Conservation (phyloP, 805 yeast genomes). For the Grigorovia transvaalensis region DNA sequence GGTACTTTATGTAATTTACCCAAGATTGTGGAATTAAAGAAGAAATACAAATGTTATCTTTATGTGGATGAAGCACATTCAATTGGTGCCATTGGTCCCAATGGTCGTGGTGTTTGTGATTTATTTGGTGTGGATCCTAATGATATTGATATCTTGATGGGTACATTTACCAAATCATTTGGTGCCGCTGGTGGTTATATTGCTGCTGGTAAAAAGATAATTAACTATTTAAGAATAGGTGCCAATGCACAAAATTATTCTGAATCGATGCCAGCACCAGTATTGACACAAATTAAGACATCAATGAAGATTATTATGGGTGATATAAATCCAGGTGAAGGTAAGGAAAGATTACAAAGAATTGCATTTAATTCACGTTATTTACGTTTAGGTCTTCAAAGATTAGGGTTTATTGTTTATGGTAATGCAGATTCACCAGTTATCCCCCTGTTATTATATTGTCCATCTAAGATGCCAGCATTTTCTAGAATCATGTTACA, state of each 20-base stretch:
- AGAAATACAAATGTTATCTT: constrained; percentile 78
- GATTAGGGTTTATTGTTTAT: constrained; percentile 85
- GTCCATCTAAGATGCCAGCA: constrained; percentile 93
- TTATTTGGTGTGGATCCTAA: constrained; percentile 72
- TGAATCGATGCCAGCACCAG: constrained; percentile 87
- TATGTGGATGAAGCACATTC: constrained; percentile 98
- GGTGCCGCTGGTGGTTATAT: constrained; percentile 99
- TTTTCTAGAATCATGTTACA: constrained; percentile 72
- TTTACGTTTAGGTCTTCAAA: constrained; percentile 78
- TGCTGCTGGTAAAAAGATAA: constrained; percentile 60
- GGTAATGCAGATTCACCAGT: constrained; percentile 98
- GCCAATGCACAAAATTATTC: constrained; percentile 67
- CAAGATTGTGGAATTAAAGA: constrained; percentile 54
- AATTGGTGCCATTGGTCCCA: constrained; percentile 95
- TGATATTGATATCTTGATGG: constrained; percentile 84
- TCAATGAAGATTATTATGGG: constrained; percentile 75
- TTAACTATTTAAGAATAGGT: constrained; percentile 64
- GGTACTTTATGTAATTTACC: constrained; percentile 86
- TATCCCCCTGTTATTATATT: constrained; percentile 74
- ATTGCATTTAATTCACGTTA: constrained; percentile 94
- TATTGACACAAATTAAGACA: constrained; percentile 74
- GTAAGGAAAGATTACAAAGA: constrained; percentile 79
- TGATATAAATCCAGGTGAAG: constrained; percentile 83
- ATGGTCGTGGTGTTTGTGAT: constrained; percentile 92
- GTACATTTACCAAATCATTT: constrained; percentile 92